phyloP scores from a whole-genome alignment of 2,329 filamentous ascomycete genomes.

The Xylariaceae sp. region DNA sequence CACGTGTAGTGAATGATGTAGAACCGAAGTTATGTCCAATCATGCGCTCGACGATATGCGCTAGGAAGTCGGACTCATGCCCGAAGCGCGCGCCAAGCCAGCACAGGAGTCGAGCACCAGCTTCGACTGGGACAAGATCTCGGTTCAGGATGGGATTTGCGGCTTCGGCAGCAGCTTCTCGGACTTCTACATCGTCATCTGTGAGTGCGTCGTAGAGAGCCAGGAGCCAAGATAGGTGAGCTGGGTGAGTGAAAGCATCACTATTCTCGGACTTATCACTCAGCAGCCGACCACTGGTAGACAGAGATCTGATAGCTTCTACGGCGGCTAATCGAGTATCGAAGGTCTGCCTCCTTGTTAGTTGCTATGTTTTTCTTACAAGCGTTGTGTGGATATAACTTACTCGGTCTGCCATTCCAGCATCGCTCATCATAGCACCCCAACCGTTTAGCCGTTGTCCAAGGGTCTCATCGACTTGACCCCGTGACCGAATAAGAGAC shows the following conservation, averaged over 20 bases:
- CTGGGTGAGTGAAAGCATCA: conserved; percentile 18
- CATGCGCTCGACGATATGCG: conserved; percentile 41
- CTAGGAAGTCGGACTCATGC: conserved; percentile 34
- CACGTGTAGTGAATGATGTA: conserved; percentile 10
- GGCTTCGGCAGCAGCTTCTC: conserved; percentile 55
- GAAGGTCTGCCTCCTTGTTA: conserved; percentile 46
- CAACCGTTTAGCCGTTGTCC: conserved; percentile 35
- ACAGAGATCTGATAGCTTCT: conserved; percentile 50
- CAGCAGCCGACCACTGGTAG: conserved; percentile 24
- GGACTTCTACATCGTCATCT: conserved; percentile 89
- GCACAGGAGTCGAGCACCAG: conserved; percentile 40
- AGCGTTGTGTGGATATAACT: conserved; percentile 16
- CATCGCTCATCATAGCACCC: conserved; percentile 47
- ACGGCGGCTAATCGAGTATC: conserved; percentile 59
- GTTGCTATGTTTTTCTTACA: neutral
- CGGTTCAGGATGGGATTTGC: conserved; percentile 43
- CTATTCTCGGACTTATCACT: neutral
- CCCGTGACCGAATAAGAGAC: conserved; percentile 19
- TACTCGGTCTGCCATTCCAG: conserved; percentile 46
- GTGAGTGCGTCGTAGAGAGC: conserved; percentile 71
- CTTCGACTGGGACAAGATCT: conserved; percentile 43
- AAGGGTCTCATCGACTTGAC: conserved; percentile 11
- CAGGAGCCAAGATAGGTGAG: conserved; percentile 53
- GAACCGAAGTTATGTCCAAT: conserved; percentile 30
- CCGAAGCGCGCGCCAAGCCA: conserved; percentile 39